Percentiles rank a stretch among this genome's conserved stretches.
Evolutionary conservation across 306 rosid genomes (phyloP).

Genomic region (cucumber (Cucumis sativus)): Cucumber_9930_V3 NC_026661.2:4999501-5000000

Average conservation of each 20-base stretch:
- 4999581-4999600: slow-evolving; percentile 69
- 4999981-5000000: slow-evolving; percentile 66
- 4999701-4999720: slow-evolving; percentile 66
- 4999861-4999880: slow-evolving; percentile 74
- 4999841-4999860: slow-evolving; percentile 82
- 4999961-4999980: slow-evolving; percentile 48
- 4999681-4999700: slow-evolving; percentile 84
- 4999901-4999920: slow-evolving; percentile 55
- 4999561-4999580: slow-evolving; percentile 93
- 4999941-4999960: slow-evolving; percentile 75
- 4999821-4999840: slow-evolving; percentile 69
- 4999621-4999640: slow-evolving; percentile 81
- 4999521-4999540: slow-evolving; percentile 73
- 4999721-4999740: slow-evolving; percentile 90
- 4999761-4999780: slow-evolving; percentile 57
- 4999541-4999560: slow-evolving; percentile 90
- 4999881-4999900: slow-evolving; percentile 57
- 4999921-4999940: slow-evolving; percentile 65
- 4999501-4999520: slow-evolving; percentile 81
- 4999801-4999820: slow-evolving; percentile 67
- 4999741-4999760: slow-evolving; percentile 79
- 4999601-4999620: slow-evolving; percentile 84
- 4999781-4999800: slow-evolving; percentile 57
- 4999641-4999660: slow-evolving; percentile 94
- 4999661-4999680: slow-evolving; percentile 40